Percentiles rank a stretch among this genome's conserved stretches.
Conservation (phyloP, 1,284 basidiomycete species). For the Ustilago hordei region DNA sequence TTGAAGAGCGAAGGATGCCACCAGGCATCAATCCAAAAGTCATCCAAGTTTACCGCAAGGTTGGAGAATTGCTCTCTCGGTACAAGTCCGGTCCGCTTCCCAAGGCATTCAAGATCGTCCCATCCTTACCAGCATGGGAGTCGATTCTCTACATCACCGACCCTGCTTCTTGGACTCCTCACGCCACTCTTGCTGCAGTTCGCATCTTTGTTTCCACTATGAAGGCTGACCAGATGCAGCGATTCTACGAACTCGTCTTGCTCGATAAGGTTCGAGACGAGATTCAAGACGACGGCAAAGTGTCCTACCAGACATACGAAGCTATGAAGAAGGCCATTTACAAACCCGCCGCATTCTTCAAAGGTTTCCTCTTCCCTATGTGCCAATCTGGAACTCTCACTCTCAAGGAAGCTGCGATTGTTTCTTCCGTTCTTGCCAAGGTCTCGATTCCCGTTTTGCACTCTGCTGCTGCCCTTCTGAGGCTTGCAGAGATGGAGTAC, state of each 20-base stretch:
- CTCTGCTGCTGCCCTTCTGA: conserved; percentile 92
- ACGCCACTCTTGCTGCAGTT: conserved; percentile 93
- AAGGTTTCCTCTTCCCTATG: conserved; percentile 95
- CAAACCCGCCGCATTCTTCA: conserved; percentile 98
- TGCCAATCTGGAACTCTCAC: conserved; percentile 84
- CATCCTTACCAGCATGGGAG: conserved; percentile 94
- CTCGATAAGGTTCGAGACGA: conserved; percentile 91
- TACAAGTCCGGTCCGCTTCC: conserved; percentile 97
- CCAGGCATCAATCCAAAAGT: conserved; percentile 95
- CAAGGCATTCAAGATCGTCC: conserved; percentile 98
- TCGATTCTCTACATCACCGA: conserved; percentile 91
- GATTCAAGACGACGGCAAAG: conserved; percentile 82
- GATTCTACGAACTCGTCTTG: conserved; percentile 91
- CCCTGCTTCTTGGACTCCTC: conserved; percentile 94
- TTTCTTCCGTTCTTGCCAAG: conserved; percentile 90
- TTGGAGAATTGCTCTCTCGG: conserved; percentile 85
- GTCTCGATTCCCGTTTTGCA: conserved; percentile 95
- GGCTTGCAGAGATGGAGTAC: conserved; percentile 97
- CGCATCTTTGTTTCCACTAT: conserved; percentile 96
- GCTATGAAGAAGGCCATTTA: conserved; percentile 90
- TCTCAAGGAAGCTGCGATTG: conserved; percentile 92
- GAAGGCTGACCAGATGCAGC: conserved; percentile 93
- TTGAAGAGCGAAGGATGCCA: conserved; percentile 70
- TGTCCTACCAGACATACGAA: conserved; percentile 94
- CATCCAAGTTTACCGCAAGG: conserved; percentile 88